phyloP scores from a whole-genome alignment of 306 rosid genomes.

The Dalbergia oliveri region DNA sequence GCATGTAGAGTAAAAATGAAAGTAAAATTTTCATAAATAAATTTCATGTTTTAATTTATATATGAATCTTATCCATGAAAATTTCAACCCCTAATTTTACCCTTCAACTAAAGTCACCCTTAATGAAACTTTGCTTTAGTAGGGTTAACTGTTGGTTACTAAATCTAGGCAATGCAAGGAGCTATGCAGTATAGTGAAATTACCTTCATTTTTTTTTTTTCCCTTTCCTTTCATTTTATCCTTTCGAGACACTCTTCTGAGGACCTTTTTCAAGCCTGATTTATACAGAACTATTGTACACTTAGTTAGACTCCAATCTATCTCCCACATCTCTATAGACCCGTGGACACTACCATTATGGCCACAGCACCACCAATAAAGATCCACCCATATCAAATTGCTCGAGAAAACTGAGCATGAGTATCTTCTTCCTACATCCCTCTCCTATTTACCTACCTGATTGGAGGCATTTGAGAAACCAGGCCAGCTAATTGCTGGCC shows the following conservation, averaged over 20 bases:
- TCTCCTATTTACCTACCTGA: slow-evolving; percentile 38
- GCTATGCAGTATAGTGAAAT: slow-evolving; percentile 8
- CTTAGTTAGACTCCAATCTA: slow-evolving; percentile 31
- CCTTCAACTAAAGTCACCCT: too few relatives aligned
- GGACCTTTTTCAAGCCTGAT: slow-evolving; percentile 39
- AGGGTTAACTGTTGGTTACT: not conserved
- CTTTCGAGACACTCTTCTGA: slow-evolving; percentile 18
- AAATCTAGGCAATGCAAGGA: not conserved
- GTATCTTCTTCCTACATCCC: slow-evolving; percentile 32
- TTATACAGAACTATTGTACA: slow-evolving; percentile 60
- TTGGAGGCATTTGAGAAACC: slow-evolving; percentile 36
- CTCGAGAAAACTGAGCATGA: slow-evolving; percentile 31
- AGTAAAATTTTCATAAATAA: too few relatives aligned
- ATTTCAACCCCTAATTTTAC: too few relatives aligned
- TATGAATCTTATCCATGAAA: too few relatives aligned
- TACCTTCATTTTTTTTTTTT: not conserved
- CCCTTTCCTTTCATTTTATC: slow-evolving; percentile 37
- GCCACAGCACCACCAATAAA: slow-evolving; percentile 30
- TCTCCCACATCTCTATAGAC: slow-evolving; percentile 33
- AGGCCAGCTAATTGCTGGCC: slow-evolving; percentile 39
- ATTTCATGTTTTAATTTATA: too few relatives aligned
- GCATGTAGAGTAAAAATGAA: too few relatives aligned
- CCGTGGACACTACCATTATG: slow-evolving; percentile 18
- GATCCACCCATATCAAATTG: slow-evolving; percentile 34
- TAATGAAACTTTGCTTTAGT: not conserved